phyloP scores from a whole-genome alignment of 2,329 filamentous ascomycete genomes.

The Neonectria ditissima region DNA sequence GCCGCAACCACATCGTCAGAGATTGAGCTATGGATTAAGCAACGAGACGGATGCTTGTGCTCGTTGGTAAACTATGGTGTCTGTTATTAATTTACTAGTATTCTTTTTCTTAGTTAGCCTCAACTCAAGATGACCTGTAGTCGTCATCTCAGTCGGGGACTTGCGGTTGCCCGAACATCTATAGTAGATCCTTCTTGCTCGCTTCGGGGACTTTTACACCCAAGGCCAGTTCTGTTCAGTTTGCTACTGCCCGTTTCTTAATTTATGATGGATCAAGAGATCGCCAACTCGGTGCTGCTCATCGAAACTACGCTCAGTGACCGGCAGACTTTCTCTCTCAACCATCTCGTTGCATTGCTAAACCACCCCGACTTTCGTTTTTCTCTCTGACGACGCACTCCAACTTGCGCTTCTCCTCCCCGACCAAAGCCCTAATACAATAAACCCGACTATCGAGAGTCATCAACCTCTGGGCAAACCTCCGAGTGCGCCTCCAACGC shows the following conservation, averaged over 20 bases:
- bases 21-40: neutral
- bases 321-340: neutral
- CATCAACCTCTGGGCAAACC: neutral
- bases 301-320: neutral
- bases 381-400: neutral
- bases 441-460: neutral
- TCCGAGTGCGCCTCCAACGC: neutral
- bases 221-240: neutral
- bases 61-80: neutral
- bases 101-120: neutral
- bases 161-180: neutral
- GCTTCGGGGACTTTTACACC: neutral
- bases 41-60: neutral
- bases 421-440: neutral
- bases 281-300: neutral
- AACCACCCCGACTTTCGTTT: neutral
- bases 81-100: neutral
- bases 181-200: neutral
- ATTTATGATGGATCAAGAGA: neutral
- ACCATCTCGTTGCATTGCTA: neutral
- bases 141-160: neutral
- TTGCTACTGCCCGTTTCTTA: neutral
- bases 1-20: neutral
- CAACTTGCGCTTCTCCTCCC: neutral
- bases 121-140: neutral